Base-by-base conservation (phyloP, 805 yeast genomes). In the Myxozyma geophila region DNA sequence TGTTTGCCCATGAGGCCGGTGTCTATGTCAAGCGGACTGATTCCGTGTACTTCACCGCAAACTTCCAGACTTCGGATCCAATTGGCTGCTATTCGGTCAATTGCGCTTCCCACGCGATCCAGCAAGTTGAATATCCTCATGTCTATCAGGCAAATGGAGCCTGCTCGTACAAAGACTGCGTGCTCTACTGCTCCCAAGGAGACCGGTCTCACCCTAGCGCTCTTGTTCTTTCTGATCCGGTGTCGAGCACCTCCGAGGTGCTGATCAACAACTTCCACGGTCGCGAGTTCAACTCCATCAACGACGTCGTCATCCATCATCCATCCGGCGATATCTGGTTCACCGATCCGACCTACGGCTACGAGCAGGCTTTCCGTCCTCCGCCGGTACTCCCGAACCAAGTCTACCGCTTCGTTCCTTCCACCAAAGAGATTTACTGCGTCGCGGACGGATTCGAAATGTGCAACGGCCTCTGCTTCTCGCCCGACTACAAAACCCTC, bases 401-500 rank as follows among this genome's bases (percentile, higher is more conserved):
- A 39, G 68, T 64, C 36, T 64, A 64, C 40, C 57, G 68, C 7
- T 64, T 64, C 41, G 47, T 28, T 17, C 68, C 68, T 21, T 23
- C 54, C n/a, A 58, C 68, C 2, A 33, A 37, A 19, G 57, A 64
- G 35, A 33, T 54, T 36, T 59, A 37, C 53, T 33, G 40, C 36
- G 63, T 58, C 17, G 68, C 68, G 4, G 68, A 64, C 41, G 58
- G 63, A 17, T 64, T 62, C 50, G 48, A 8, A 44, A 54, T 51
- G 62, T 64, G 68, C 62, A 64, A 64, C 48, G 68, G 68, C 10
- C 63, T 64, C n/a, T 64, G 68, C 50, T 64, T 64, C 37, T 64
- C 68, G 37, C 68, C 67, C 2, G 68, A 64, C 35, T 62, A 64
- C 55, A 59, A 55, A 44, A 54, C 43, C 1, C 36, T 64, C 40